Conservation (phyloP, 164 flowering plant species). For the Pachysandra terminalis region DNA sequence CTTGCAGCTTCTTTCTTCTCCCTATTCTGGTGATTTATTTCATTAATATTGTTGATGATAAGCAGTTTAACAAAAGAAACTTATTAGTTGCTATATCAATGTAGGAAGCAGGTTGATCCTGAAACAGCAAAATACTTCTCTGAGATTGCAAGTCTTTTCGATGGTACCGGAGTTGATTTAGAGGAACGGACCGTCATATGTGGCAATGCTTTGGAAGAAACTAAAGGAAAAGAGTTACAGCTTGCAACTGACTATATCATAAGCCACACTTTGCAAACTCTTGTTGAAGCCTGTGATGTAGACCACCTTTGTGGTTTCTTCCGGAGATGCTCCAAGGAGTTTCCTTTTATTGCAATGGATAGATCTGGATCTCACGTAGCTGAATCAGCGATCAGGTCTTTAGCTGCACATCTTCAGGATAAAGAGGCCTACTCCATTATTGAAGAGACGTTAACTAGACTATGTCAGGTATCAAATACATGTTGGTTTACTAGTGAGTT, state of each 20-base stretch:
- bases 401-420: constrained; percentile 63
- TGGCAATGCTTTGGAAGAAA: constrained; percentile 89
- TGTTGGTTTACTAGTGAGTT: neutral
- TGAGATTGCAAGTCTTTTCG: constrained; percentile 73
- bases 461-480: constrained; percentile 63
- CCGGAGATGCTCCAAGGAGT: constrained; percentile 49
- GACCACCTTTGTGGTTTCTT: constrained; percentile 76
- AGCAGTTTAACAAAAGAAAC: neutral
- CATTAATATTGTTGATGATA: neutral
- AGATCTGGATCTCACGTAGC: constrained; percentile 93
- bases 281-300: constrained; percentile 73
- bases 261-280: constrained; percentile 70
- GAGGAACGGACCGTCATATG: constrained; percentile 68
- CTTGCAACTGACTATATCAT: constrained; percentile 78
- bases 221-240: constrained; percentile 80
- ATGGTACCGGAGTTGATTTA: constrained; percentile 54
- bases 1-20: neutral
- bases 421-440: constrained; percentile 38
- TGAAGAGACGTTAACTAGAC: constrained; percentile 53
- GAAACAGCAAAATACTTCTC: constrained; percentile 74
- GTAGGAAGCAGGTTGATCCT: constrained; percentile 86
- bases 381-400: constrained; percentile 77
- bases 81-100: constrained; percentile 12
- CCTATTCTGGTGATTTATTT: too few relatives aligned
- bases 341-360: constrained; percentile 68